These are phyloP conservation scores for Amanita phalloides DNA, from an alignment of 768 basidiomycete species.

Conservation along the genomic window DNA sequence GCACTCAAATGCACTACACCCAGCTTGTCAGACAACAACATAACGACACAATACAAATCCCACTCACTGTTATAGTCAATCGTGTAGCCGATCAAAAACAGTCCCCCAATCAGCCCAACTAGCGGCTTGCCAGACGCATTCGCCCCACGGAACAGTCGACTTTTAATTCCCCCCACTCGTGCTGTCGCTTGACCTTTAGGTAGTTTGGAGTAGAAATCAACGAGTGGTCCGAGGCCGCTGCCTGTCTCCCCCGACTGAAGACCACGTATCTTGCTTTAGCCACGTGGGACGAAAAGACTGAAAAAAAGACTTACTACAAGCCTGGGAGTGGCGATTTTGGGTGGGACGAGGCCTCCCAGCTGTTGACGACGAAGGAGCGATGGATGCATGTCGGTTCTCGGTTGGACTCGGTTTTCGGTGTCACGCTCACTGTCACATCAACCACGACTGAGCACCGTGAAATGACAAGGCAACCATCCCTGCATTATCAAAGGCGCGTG, in stretches of 20 bases:
- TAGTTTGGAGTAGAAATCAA: slow-evolving; percentile 94
- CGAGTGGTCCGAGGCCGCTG: slow-evolving; percentile 71
- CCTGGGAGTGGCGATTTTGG: slow-evolving; percentile 88
- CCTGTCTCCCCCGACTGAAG: slow-evolving; percentile 71
- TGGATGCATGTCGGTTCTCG: slow-evolving; percentile 53
- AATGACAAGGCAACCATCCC: too few species aligned
- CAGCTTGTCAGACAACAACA: slow-evolving; percentile 1
- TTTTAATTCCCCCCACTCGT: slow-evolving; percentile 61
- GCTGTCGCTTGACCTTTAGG: slow-evolving; percentile 77
- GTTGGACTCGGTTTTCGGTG: slow-evolving; percentile 9
- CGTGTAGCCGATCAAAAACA: slow-evolving; percentile 77
- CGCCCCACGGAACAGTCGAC: slow-evolving; percentile 73
- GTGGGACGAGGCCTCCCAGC: slow-evolving; percentile 79
- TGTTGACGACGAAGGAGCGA: slow-evolving; percentile 70
- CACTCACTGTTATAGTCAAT: slow-evolving; percentile 84
- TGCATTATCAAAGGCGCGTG: too few species aligned
- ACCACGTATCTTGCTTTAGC: neutral
- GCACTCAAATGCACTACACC: slow-evolving; percentile 73
- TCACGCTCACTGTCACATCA: neutral
- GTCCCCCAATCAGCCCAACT: slow-evolving; percentile 46
- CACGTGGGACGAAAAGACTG: neutral
- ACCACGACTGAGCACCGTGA: too few species aligned
- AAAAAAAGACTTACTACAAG: slow-evolving; percentile 54
- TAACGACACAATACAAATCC: slow-evolving; percentile 1
- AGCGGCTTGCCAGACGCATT: slow-evolving; percentile 73